Conservation (phyloP, 306 rosid genomes). For the Casuarina glauca region DNA sequence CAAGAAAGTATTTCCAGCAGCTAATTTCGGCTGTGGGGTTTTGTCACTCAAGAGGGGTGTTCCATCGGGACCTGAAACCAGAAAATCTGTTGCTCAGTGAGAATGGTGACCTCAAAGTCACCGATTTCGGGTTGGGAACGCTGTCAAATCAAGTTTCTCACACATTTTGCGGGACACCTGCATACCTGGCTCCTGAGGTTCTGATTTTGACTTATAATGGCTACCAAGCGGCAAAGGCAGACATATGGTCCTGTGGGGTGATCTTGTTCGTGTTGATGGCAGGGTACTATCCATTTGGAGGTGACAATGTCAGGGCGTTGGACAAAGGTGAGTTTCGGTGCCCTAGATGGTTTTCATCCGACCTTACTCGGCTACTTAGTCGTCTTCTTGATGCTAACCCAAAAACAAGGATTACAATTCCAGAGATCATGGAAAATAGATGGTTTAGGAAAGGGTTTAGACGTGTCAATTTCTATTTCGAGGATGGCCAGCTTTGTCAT, state of each 20-base stretch:
- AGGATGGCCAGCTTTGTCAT: constrained; percentile 43
- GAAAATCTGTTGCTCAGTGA: constrained; percentile 57
- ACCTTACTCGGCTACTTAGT: constrained; percentile 22
- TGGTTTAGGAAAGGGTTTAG: constrained; percentile 58
- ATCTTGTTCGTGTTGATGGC: constrained; percentile 51
- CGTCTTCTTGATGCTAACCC: constrained; percentile 53
- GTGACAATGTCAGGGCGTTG: constrained; percentile 43
- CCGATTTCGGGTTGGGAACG: constrained; percentile 61
- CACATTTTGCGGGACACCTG: constrained; percentile 71
- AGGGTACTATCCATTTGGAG: constrained; percentile 54
- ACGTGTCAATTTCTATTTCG: constrained; percentile 47
- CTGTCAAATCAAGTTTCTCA: constrained; percentile 58
- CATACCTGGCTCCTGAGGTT: constrained; percentile 67
- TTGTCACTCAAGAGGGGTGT: constrained; percentile 60
- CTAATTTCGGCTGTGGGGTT: constrained; percentile 52
- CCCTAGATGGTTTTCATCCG: constrained; percentile 56
- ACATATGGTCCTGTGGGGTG: constrained; percentile 66
- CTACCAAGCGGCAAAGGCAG: constrained; percentile 51
- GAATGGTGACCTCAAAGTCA: constrained; percentile 57
- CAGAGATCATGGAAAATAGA: constrained; percentile 43
- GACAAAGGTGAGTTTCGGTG: constrained; percentile 50
- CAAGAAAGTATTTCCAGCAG: constrained; percentile 60
- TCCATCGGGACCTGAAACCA: constrained; percentile 58
- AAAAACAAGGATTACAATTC: constrained; percentile 42
- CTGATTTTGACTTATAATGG: constrained; percentile 38